Conservation (phyloP, 305 asterid genomes). For the Vinca major region DNA sequence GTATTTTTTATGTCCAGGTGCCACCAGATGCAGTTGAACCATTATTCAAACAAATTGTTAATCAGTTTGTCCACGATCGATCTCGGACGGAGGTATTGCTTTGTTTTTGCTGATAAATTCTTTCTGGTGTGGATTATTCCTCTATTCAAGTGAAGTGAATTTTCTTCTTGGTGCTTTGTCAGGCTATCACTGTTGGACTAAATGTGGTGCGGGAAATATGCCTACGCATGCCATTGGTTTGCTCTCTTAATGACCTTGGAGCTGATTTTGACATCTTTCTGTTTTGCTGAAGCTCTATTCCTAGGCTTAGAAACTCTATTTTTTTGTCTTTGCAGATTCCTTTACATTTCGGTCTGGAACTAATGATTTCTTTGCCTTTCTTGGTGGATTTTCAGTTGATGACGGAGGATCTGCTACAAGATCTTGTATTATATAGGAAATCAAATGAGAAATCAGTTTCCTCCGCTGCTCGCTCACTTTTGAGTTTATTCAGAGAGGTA, state of each 20-base stretch:
- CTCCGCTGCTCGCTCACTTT: slow-evolving; percentile 80
- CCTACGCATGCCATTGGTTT: slow-evolving; percentile 91
- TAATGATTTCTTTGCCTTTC: slow-evolving; percentile 1
- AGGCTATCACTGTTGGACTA: slow-evolving; percentile 87
- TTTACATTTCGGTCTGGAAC: slow-evolving; percentile 2
- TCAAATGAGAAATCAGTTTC: slow-evolving; percentile 87
- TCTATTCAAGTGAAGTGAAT: slow-evolving; percentile 2
- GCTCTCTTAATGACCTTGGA: slow-evolving; percentile 13
- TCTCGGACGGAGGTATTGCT: slow-evolving; percentile 79
- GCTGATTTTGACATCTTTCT: not conserved
- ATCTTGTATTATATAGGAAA: slow-evolving; percentile 75
- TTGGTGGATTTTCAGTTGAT: slow-evolving; percentile 48
- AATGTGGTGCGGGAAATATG: slow-evolving; percentile 87
- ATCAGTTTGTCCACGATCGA: slow-evolving; percentile 85
- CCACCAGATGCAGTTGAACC: slow-evolving; percentile 98
- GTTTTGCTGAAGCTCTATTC: not conserved
- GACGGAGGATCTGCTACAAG: slow-evolving; percentile 97
- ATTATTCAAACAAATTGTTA: slow-evolving; percentile 80
- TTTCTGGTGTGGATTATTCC: not conserved
- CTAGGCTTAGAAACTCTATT: not conserved
- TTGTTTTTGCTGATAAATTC: not conserved
- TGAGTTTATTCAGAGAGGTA: slow-evolving; percentile 83
- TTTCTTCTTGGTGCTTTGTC: not conserved
- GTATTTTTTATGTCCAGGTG: slow-evolving; percentile 40
- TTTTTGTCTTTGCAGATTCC: not conserved